Conservation (phyloP, 345 rosid species). For the Rhizophora apiculata region DNA sequence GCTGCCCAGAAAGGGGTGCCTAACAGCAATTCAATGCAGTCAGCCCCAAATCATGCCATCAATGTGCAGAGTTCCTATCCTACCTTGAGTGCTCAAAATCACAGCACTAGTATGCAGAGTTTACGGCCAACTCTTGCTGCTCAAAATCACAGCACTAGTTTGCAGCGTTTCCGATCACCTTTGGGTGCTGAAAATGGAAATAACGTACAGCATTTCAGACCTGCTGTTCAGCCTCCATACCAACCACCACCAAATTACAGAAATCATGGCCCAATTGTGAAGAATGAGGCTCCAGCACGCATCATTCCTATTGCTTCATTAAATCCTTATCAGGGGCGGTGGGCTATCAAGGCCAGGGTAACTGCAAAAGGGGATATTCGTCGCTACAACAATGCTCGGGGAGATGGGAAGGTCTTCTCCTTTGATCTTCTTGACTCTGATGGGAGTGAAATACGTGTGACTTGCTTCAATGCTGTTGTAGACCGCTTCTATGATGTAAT, state of each 20-base stretch:
- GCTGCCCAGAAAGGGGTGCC: constrained; percentile 40
- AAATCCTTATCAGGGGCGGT: constrained; percentile 87
- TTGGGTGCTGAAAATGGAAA: constrained; percentile 29
- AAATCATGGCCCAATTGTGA: constrained; percentile 74
- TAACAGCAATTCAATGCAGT: constrained; percentile 27
- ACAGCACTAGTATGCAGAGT: constrained; percentile 33
- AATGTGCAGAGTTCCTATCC: constrained; percentile 14
- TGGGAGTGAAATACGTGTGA: constrained; percentile 86
- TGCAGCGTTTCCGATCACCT: constrained; percentile 9
- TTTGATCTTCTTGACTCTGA: constrained; percentile 89
- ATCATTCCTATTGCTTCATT: constrained; percentile 75
- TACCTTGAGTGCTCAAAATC: constrained; percentile 22
- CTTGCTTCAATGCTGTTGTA: constrained; percentile 85
- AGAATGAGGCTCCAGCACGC: constrained; percentile 84
- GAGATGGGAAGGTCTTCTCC: constrained; percentile 91
- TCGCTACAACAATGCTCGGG: constrained; percentile 79
- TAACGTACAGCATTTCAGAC: constrained; percentile 45
- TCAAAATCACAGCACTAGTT: constrained; percentile 20
- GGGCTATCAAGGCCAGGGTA: constrained; percentile 93
- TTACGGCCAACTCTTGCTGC: constrained; percentile 42
- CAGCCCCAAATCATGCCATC: constrained; percentile 16
- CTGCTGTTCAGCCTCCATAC: constrained; percentile 73
- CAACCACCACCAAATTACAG: constrained; percentile 73
- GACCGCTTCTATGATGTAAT: constrained; percentile 68
- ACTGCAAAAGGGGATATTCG: constrained; percentile 89